Base-by-base conservation (phyloP, 2,329 filamentous ascomycete species). In the Stachybotrys elegans region DNA sequence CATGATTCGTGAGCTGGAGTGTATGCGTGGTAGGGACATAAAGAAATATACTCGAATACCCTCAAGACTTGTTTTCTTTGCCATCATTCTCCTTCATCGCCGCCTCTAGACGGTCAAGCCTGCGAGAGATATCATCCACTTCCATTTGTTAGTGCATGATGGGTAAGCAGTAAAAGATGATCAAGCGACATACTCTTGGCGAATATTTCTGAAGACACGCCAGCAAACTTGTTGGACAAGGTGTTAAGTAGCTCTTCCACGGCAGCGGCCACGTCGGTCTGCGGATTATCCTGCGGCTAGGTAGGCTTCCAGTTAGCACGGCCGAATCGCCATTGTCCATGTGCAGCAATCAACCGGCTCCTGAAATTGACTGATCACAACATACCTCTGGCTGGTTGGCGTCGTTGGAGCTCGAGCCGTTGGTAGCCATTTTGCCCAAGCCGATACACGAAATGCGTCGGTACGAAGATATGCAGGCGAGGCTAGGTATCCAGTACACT, bases 41-140 rank as follows among this genome's bases (percentile, higher is more conserved):
- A n/a, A n/a, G n/a, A n/a, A n/a, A n/a, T n/a, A n/a, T n/a, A n/a
- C n/a, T n/a, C n/a, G n/a, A n/a, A n/a, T n/a, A n/a, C n/a, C n/a
- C n/a, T n/a, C 65, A 58, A 6, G 68, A 52, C 9, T 58, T 57
- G 32, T 54, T 57, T 8, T 69, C 63, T 44, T 70, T 70, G 45
- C 72, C 63, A 53, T 73, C 79, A 46, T 71, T 76, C 31, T 78
- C 75, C 55, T 79, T 74, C 36, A 94, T 72, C 13, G 84, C 83
- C 20, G 84, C 74, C 63, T 94, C 91, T 11, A 96, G 75, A 46
- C 83, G 88, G 60, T 96, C 91, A 19, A 96, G 70, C 21, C 91
- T 81, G 48, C 85, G 77, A 13, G 88, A 86, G 90, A 96, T 95
- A 51, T 95, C 90, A 59, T 95, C 91, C 86, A 96, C 90, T 95